phyloP scores from a whole-genome alignment of 2,329 filamentous ascomycete genomes.

The Periconia macrospinosa region DNA sequence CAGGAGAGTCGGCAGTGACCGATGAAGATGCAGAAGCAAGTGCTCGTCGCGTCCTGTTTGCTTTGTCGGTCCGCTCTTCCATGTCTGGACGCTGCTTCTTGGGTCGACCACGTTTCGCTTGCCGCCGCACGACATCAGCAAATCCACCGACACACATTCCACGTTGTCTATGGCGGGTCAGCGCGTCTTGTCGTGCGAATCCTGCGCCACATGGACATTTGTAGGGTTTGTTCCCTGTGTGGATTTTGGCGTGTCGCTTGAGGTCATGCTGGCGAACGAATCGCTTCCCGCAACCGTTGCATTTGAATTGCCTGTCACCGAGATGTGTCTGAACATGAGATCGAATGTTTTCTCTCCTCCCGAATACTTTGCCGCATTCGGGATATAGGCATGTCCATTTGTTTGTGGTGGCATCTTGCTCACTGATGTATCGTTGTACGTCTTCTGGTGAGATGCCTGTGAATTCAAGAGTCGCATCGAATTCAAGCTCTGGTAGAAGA shows the following conservation, averaged over 20 bases:
- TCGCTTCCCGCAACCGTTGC: conserved; percentile 89
- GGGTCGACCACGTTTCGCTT: conserved; percentile 67
- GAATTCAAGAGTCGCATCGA: conserved; percentile 67
- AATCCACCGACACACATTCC: conserved; percentile 97
- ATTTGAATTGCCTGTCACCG: conserved; percentile 92
- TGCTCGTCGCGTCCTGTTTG: conserved; percentile 53
- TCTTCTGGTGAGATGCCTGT: conserved; percentile 89
- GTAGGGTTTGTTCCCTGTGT: conserved; percentile 94
- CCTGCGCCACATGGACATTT: conserved; percentile 92
- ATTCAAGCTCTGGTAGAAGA: conserved; percentile 49
- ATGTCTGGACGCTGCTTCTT: conserved; percentile 64
- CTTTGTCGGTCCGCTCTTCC: conserved; percentile 61
- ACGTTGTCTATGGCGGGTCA: conserved; percentile 90
- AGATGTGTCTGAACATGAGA: conserved; percentile 98
- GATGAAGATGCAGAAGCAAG: conserved; percentile 38
- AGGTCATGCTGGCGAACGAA: conserved; percentile 97
- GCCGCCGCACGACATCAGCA: conserved; percentile 72
- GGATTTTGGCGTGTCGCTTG: conserved; percentile 96
- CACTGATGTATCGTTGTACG: conserved; percentile 52
- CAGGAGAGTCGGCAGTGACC: conserved; percentile 35
- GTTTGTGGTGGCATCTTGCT: conserved; percentile 46
- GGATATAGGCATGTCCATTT: conserved; percentile 58
- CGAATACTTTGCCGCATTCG: conserved; percentile 85
- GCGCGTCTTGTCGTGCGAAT: conserved; percentile 91
- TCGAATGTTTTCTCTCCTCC: conserved; percentile 98